A percentile compares a stretch with the other conserved stretches of the same genome.
phyloP scores from a whole-genome alignment of 139 green algal genomes.

The Tetradesmus obliquus region DNA sequence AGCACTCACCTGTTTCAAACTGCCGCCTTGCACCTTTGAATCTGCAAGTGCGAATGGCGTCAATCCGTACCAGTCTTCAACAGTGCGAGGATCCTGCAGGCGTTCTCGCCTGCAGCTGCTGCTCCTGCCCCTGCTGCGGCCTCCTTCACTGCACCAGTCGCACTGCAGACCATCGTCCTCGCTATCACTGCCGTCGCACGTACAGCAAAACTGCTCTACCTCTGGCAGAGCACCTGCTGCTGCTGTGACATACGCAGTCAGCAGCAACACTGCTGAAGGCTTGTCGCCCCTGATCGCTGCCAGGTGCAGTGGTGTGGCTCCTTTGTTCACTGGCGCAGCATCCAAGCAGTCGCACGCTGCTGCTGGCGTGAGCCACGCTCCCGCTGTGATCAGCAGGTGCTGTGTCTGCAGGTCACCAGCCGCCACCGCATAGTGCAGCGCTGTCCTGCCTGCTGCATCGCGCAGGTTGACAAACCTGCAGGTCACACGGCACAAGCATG shows the following conservation, averaged over 20 bases:
- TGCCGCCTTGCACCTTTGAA: background rate
- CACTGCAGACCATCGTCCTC: background rate
- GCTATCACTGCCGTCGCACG: background rate
- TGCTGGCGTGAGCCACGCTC: slow-evolving; percentile 17
- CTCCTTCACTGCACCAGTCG: background rate
- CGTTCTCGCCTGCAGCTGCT: background rate
- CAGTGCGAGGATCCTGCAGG: background rate
- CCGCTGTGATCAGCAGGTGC: slow-evolving; percentile 6
- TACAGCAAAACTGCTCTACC: background rate
- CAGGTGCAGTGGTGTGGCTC: slow-evolving; percentile 12
- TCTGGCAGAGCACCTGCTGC: slow-evolving; percentile 8
- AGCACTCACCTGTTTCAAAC: slow-evolving; percentile 14
- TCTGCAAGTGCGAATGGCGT: background rate
- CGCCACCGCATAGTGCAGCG: background rate
- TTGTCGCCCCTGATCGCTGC: slow-evolving; percentile 8
- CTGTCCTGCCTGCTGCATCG: slow-evolving; percentile 2
- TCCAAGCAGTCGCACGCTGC: slow-evolving; percentile 28
- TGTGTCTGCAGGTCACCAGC: background rate
- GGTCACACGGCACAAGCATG: background rate
- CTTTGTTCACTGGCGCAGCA: slow-evolving; percentile 8
- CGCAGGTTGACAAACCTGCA: slow-evolving; percentile 27
- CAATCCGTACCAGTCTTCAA: slow-evolving; percentile 9
- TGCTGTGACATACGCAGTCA: slow-evolving; percentile 28
- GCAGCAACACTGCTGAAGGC: slow-evolving; percentile 17
- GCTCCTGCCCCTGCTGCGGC: background rate